These are phyloP conservation scores for Sphaerulina populicola DNA, from an alignment of 2,329 filamentous ascomycete genomes.

Conservation along the genomic window DNA sequence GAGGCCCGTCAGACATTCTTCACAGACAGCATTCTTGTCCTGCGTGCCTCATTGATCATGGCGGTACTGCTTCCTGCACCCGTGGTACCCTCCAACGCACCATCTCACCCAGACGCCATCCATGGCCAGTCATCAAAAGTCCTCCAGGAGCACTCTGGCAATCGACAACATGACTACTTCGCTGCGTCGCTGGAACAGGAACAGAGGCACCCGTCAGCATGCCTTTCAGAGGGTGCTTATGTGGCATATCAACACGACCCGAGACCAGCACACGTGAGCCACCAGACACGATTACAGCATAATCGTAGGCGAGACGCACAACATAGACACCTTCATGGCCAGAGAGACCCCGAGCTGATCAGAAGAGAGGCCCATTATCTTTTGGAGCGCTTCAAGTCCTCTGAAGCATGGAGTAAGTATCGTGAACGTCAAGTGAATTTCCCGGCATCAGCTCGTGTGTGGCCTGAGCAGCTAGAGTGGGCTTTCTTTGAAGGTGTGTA, in stretches of 20 bases:
- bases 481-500: constrained; percentile 42
- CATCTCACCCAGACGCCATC: constrained; percentile 29
- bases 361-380: constrained; percentile 22
- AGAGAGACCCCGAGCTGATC: constrained; percentile 12
- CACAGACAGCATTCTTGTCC: constrained; percentile 36
- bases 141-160: constrained; percentile 38
- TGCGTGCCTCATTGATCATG: constrained; percentile 27
- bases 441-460: constrained; percentile 30
- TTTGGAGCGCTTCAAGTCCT: constrained; percentile 28
- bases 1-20: constrained; percentile 24
- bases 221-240: constrained; percentile 26
- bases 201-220: constrained; percentile 29
- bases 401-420: constrained; percentile 41
- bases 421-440: constrained; percentile 21
- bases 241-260: constrained; percentile 8
- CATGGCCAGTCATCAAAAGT: constrained; percentile 29
- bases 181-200: constrained; percentile 22
- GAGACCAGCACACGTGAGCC: constrained; percentile 10
- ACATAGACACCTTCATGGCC: constrained; percentile 3
- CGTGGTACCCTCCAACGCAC: constrained; percentile 39
- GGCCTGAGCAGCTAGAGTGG: constrained; percentile 42
- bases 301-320: constrained; percentile 11
- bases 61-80: constrained; percentile 33
- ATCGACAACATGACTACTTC: constrained; percentile 33
- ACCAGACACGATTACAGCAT: constrained; percentile 15